Evolutionary conservation across 345 rosid species (phyloP).

Genomic region (Murraya koenigii): DNA sequence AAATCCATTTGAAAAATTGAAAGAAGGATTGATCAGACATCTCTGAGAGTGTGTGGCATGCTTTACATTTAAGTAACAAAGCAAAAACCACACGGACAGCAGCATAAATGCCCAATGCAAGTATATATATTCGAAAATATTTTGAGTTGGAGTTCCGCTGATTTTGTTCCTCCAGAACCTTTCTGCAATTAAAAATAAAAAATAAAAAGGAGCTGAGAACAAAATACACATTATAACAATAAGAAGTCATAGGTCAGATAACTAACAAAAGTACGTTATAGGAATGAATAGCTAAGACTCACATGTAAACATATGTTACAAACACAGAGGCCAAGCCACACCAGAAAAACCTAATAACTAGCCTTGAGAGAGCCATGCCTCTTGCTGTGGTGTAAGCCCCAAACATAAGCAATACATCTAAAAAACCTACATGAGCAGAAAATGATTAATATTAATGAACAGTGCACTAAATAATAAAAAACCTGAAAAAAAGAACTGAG

Average conservation of each 20-base stretch:
- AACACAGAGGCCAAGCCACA: slow-evolving; percentile 66
- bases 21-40: slow-evolving; percentile 93
- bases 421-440: slow-evolving; percentile 51
- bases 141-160: slow-evolving; percentile 54
- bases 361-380: slow-evolving; percentile 98
- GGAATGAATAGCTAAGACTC: slow-evolving; percentile 32
- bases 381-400: slow-evolving; percentile 90
- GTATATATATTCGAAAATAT: slow-evolving; percentile 79
- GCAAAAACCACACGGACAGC: slow-evolving; percentile 71
- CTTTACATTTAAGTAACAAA: slow-evolving; percentile 68
- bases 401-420: slow-evolving; percentile 87
- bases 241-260: background rate
- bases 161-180: slow-evolving; percentile 69
- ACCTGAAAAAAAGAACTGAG: background rate
- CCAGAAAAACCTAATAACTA: slow-evolving; percentile 88
- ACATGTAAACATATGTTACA: slow-evolving; percentile 76
- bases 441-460: slow-evolving; percentile 11
- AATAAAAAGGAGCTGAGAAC: background rate
- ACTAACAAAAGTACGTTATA: background rate
- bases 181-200: slow-evolving; percentile 46
- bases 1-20: slow-evolving; percentile 98
- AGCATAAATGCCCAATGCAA: slow-evolving; percentile 82
- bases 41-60: slow-evolving; percentile 80
- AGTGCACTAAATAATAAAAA: background rate
- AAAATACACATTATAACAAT: background rate